Base-by-base conservation (phyloP, 768 basidiomycete genomes). In the Tephrocybe sp. region DNA sequence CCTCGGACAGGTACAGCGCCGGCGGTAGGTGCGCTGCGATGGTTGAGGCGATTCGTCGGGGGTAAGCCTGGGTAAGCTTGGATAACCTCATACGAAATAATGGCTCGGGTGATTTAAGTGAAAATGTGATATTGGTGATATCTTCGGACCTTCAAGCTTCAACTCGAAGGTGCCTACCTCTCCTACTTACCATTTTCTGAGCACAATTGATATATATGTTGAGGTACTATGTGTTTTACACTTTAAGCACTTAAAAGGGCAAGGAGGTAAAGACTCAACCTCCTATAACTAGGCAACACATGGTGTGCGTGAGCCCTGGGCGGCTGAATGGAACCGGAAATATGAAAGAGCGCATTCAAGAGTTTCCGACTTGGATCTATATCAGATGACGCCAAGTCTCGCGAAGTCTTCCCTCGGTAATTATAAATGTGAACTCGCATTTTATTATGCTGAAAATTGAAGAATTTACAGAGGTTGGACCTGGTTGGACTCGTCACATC, bases 1-100 rank as follows among this genome's bases (percentile, higher is more conserved):
- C 7, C 26, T 26, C 26, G 26, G 26, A 39, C 57, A 57, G 56
- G 56, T 51, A 54, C 53, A 42, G 39, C 44, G 22, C 46, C 56
- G 43, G 42, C 42, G 39, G 42, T 35, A 33, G 43, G 20, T 38
- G 51, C 35, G 30, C 41, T 44, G 22, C 41, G 33, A 47, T 47
- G 42, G 4, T 26, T 48, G 36, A 48, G 41, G 20, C 22, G 39
- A 46, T 45, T 55, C 39, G 39, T 52, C 44, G 51, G 43, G 30
- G 16, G 30, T 26, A 34, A 20, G 31, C 31, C 19, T 13, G 20
- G 30, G 33, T 23, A 14, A 36, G 38, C 39, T 22, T 48, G 36
- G 7, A 11, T 13, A 34, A 45, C 17, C n/a, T n/a, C n/a, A n/a
- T n/a, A n/a, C n/a, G n/a, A n/a, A n/a, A n/a, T n/a, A n/a, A 26